Evolutionary conservation across 805 yeast genomes (phyloP), one percentile per base, ranked within the genome.

Genomic region (Sugiyamaella americana): DNA sequence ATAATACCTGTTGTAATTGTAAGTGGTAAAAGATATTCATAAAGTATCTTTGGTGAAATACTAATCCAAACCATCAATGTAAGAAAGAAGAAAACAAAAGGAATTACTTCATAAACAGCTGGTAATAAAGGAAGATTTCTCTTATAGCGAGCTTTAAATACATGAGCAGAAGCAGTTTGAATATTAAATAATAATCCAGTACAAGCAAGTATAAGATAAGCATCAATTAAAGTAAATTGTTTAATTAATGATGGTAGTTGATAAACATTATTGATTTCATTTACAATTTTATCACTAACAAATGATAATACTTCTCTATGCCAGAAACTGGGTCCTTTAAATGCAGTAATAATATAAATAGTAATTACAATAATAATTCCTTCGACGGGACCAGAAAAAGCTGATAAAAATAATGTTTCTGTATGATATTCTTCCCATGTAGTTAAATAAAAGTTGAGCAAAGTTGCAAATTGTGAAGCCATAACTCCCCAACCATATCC

Each of bases 371-470:
- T 71, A 53, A 87, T 61, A 23, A 89, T 85, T 2, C 98, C 98
- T 65, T 89, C 98, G 2, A 91, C 97, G 0, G 98, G 98, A 0
- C 98, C 98, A 11, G 94, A 84, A 57, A 87, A 80, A 51, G 75
- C 80, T 30, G 91, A 79, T 44, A 89, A 69, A 63, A 74, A 89
- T 43, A 89, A 70, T 40, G 79, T 80, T 57, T 87, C 94, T 0
- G 97, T 89, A 61, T 88, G 91, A 63, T 78, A 89, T 62, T 88
- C 96, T 66, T 89, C 98, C 97, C 97, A 89, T 0, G 97, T 89
- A 34, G 94, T 82, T 42, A 86, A 62, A 62, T 88, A 89, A 63
- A 89, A 91, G 64, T 89, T 89, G 43, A 59, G 44, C 17, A 64
- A 53, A 42, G 68, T 58, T 8, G 60, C 58, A 32, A 63, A 55